Evolutionary conservation across 23 red algal species (phyloP).

Genomic region (Gracilaria domingensis): DNA sequence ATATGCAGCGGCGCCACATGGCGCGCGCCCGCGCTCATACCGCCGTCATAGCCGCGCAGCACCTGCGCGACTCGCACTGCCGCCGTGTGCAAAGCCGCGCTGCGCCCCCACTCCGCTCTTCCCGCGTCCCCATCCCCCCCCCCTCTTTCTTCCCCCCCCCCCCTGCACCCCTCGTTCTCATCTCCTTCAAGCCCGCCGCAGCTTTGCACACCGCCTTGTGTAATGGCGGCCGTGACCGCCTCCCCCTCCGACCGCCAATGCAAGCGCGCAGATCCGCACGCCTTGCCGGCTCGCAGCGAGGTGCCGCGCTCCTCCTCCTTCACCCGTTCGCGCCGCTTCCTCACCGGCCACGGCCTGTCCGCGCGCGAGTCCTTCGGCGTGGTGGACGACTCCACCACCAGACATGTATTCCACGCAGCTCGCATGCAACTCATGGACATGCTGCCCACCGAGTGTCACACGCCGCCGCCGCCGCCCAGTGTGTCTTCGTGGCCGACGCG

Average conservation of each 20-base stretch:
- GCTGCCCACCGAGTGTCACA: background rate
- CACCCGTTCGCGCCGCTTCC: slow-evolving; percentile 38
- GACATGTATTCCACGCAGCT: background rate
- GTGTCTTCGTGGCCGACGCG: background rate
- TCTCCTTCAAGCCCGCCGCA: background rate
- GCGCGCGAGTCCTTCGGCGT: slow-evolving; percentile 47
- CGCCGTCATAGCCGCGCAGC: background rate
- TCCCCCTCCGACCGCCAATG: background rate
- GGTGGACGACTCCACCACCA: slow-evolving; percentile 23
- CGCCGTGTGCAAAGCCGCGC: too few species aligned
- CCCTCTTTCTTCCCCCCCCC: background rate
- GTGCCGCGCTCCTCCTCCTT: slow-evolving; percentile 50
- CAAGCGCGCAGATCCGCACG: background rate
- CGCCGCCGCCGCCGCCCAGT: background rate
- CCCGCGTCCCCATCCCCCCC: background rate
- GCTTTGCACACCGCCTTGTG: background rate
- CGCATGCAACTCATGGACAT: slow-evolving; percentile 22
- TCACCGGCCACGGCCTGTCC: slow-evolving; percentile 41
- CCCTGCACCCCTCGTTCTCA: background rate
- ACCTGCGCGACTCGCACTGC: too few species aligned
- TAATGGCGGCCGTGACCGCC: background rate
- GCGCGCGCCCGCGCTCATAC: background rate
- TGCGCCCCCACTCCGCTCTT: background rate
- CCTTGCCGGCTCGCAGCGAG: background rate
- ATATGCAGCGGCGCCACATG: background rate